These are phyloP conservation scores for Verticillium longisporum DNA, from an alignment of 2,329 filamentous ascomycete genomes.

Conservation along the genomic window DNA sequence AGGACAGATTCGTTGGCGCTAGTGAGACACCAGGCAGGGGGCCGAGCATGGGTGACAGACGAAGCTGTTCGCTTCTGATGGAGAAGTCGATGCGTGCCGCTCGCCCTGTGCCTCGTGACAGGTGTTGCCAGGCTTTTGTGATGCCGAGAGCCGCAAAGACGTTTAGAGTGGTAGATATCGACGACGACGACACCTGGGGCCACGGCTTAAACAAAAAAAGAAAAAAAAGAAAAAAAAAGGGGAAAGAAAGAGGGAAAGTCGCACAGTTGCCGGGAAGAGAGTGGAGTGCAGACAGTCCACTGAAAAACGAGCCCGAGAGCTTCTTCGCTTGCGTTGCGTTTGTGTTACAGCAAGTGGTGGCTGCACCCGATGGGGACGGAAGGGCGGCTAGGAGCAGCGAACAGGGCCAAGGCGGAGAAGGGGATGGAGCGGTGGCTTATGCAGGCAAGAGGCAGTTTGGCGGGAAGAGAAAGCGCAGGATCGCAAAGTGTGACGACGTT, in stretches of 20 bases:
- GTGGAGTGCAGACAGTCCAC: background rate
- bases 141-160: background rate
- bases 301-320: background rate
- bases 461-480: background rate
- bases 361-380: background rate
- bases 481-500: background rate
- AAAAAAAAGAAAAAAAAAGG: too few relatives aligned
- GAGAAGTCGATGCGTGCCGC: background rate
- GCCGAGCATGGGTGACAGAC: background rate
- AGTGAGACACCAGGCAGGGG: slow-evolving; percentile 10
- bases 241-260: background rate
- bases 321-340: background rate
- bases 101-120: background rate
- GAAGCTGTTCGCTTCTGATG: background rate
- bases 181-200: background rate
- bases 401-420: background rate
- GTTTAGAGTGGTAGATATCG: background rate
- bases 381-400: background rate
- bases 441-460: background rate
- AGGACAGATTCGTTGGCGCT: slow-evolving; percentile 13
- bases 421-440: background rate
- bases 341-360: background rate
- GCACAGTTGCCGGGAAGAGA: background rate
- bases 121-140: background rate
- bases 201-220: too few relatives aligned